Base-by-base conservation (phyloP, 2,329 filamentous ascomycete genomes). In the Zymoseptoria pseudotritici region DNA sequence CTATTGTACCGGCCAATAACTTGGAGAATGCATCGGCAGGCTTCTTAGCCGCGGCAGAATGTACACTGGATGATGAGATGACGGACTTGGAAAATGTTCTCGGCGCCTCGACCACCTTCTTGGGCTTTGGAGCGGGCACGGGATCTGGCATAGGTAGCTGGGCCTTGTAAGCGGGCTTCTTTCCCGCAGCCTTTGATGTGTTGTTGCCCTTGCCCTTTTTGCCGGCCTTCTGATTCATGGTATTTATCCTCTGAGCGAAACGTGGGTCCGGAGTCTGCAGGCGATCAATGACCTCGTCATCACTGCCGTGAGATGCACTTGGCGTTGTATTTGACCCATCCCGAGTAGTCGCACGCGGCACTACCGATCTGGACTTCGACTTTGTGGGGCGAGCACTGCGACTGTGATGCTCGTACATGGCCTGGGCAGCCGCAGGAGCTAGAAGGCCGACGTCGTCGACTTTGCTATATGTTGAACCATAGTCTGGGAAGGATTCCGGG, bases 151-250 rank as follows among this genome's bases (percentile, higher is more conserved):
- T 53, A 26, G 58, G 56, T 51, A 63, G 42, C 19, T 61, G 58
- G 13, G 53, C 56, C 22, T 58, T 58, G 56, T 52, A 56, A 31
- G 36, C 36, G 17, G 36, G 36, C 17, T 61, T 61, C 57, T 54
- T 55, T 50, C 53, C 50, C 17, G 20, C 46, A 8, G 60, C 53
- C 22, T 58, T 60, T 29, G 36, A 21, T 20, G 42, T 49, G 26
- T 31, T 51, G 46, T 58, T 59, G 4, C 50, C n/a, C 50, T 63
- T 65, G 36, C 49, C 50, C 54, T 60, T 60, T 53, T 55, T 56
- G 2, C 56, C 59, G 13, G 63, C 61, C 52, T 58, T 60, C 52
- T 65, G 63, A 22, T 55, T 51, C 63, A 65, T 65, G 6, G 63
- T 65, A 49, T 61, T 57, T 21, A 57, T 51, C 31, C 58, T 63